phyloP scores from a whole-genome alignment of 2,329 filamentous ascomycete genomes.

The Ploettnerulaceae sp. region DNA sequence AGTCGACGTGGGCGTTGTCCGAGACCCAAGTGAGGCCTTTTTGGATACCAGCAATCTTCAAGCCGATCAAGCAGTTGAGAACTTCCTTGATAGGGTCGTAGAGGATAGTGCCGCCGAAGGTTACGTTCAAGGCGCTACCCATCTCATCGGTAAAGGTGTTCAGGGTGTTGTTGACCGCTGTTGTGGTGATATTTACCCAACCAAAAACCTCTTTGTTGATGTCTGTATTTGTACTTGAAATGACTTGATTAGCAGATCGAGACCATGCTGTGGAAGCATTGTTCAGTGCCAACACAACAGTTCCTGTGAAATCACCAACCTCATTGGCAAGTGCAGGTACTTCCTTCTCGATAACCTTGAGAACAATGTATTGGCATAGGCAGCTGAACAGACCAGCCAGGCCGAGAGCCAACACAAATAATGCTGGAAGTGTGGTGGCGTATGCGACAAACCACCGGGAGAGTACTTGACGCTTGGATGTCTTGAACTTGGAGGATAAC shows the following conservation, averaged over 20 bases:
- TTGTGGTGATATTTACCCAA: slow-evolving; percentile 81
- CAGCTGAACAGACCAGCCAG: slow-evolving; percentile 63
- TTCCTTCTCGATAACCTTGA: slow-evolving; percentile 57
- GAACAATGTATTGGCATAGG: slow-evolving; percentile 62
- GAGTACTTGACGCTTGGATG: slow-evolving; percentile 61
- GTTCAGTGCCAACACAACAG: slow-evolving; percentile 57
- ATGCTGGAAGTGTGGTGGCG: slow-evolving; percentile 59
- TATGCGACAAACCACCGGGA: slow-evolving; percentile 61
- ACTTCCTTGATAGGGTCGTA: slow-evolving; percentile 74
- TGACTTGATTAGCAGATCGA: slow-evolving; percentile 54
- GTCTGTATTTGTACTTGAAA: slow-evolving; percentile 56
- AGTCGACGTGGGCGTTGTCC: slow-evolving; percentile 75
- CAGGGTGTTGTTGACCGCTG: slow-evolving; percentile 78
- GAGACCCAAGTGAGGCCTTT: slow-evolving; percentile 91
- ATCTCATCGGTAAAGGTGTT: slow-evolving; percentile 78
- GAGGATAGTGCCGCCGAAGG: slow-evolving; percentile 79
- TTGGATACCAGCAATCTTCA: slow-evolving; percentile 82
- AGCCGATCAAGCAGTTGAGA: slow-evolving; percentile 77
- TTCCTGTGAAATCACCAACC: slow-evolving; percentile 60
- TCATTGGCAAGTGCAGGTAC: slow-evolving; percentile 60
- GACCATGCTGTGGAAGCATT: slow-evolving; percentile 64
- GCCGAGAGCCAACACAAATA: slow-evolving; percentile 65
- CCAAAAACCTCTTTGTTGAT: slow-evolving; percentile 83
- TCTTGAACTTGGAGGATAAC: slow-evolving; percentile 59
- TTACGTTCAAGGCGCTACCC: slow-evolving; percentile 64